Percentiles rank a stretch among this genome's conserved stretches.
Evolutionary conservation across 306 rosid genomes (phyloP).

Genomic region (Geum urbanum): DNA sequence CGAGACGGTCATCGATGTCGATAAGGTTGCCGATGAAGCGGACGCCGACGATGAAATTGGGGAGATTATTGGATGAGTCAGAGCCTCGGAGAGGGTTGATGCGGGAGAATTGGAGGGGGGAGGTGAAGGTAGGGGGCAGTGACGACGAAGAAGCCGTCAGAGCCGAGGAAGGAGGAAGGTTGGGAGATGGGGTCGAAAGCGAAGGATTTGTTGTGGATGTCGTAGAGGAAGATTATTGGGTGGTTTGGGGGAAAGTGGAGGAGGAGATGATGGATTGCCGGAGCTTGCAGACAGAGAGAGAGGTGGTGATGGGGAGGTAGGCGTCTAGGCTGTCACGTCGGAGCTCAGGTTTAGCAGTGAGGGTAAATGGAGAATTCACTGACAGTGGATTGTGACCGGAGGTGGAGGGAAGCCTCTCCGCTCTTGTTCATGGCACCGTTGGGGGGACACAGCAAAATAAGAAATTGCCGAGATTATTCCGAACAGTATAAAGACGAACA

Average conservation of each 20-base stretch:
- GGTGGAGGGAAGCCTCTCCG: no score
- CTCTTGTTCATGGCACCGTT: no score
- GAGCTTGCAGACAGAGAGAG: constrained; percentile 64
- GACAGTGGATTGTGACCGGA: no score
- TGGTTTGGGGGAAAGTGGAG: constrained; percentile 32
- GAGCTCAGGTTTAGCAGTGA: constrained; percentile 31
- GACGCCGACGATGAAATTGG: constrained; percentile 59
- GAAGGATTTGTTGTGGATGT: constrained; percentile 73
- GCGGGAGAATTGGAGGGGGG: constrained; percentile 61
- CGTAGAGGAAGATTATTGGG: constrained; percentile 60
- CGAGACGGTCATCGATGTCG: constrained; percentile 75
- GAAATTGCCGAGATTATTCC: no score
- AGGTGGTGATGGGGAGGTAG: no score
- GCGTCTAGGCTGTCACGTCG: constrained; percentile 51
- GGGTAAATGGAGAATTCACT: no score
- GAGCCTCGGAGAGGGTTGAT: constrained; percentile 38
- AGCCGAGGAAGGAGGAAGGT: constrained; percentile 54
- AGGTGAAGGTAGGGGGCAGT: constrained; percentile 50
- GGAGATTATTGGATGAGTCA: not conserved
- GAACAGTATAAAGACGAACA: no score
- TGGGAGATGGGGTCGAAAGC: constrained; percentile 72
- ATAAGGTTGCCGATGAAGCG: constrained; percentile 66
- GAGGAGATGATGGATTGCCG: constrained; percentile 63
- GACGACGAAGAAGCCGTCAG: constrained; percentile 56
- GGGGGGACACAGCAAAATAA: no score